A percentile compares a stretch with the other conserved stretches of the same genome.
Conservation (phyloP, 176 grass and related monocot species). For the Aegilops tauschii region DNA sequence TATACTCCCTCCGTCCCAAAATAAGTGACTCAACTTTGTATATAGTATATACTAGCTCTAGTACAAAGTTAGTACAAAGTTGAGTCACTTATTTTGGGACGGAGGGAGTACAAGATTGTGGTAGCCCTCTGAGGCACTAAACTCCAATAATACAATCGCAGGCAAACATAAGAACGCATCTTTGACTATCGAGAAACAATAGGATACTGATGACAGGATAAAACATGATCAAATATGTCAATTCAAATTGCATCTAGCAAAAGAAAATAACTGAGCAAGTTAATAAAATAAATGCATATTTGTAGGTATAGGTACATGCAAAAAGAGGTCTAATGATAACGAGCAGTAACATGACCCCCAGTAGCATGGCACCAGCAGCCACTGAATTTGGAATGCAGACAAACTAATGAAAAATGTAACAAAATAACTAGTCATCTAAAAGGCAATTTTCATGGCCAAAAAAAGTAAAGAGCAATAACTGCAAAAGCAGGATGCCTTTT, state of each 20-base stretch:
- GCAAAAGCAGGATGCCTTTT: background rate
- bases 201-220: background rate
- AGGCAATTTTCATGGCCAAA: background rate
- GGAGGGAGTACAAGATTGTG: background rate
- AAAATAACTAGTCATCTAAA: slow-evolving; percentile 2
- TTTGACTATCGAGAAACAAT: slow-evolving; percentile 1
- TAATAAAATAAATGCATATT: background rate
- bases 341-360: background rate
- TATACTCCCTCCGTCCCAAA: too few relatives aligned
- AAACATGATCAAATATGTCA: background rate
- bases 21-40: too few relatives aligned
- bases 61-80: too few relatives aligned
- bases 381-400: slow-evolving; percentile 16
- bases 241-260: slow-evolving; percentile 15
- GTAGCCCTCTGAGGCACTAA: background rate
- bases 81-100: too few relatives aligned
- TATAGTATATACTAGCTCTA: too few relatives aligned
- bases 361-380: background rate
- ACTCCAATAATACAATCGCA: slow-evolving; percentile 23
- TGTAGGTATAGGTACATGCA: background rate
- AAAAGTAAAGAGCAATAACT: background rate
- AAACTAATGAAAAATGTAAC: slow-evolving; percentile 8
- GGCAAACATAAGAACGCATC: background rate
- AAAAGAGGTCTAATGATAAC: background rate
- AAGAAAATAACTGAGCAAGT: background rate